These are phyloP conservation scores for Bruguiera gymnorhiza DNA, from an alignment of 345 rosid genomes.

Conservation along the genomic window DNA sequence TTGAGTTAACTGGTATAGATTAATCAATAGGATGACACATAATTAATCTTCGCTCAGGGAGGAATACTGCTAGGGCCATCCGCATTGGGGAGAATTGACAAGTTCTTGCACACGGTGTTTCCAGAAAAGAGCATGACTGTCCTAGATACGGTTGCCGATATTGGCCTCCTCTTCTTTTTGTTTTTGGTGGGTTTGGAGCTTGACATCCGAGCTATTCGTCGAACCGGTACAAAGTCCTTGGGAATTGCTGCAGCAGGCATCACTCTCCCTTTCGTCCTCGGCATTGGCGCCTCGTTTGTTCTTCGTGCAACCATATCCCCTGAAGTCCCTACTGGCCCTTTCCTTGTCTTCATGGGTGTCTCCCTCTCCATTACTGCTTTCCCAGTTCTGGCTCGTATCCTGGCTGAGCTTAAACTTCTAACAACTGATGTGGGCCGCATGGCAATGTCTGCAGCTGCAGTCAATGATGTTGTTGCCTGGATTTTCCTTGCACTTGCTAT, in stretches of 20 bases:
- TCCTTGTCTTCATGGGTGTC: constrained; percentile 53
- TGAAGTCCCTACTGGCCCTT: constrained; percentile 43
- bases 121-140: constrained; percentile 61
- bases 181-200: constrained; percentile 83
- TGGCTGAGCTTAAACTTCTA: constrained; percentile 50
- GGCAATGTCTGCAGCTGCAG: constrained; percentile 54
- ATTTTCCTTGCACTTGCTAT: constrained; percentile 46
- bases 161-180: constrained; percentile 74
- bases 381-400: constrained; percentile 44
- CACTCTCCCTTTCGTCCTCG: constrained; percentile 55
- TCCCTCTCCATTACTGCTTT: constrained; percentile 51
- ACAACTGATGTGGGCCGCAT: constrained; percentile 50
- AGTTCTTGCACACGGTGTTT: constrained; percentile 47
- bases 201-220: constrained; percentile 52
- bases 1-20: neutral
- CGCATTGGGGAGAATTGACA: constrained; percentile 58
- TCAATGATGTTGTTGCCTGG: constrained; percentile 50
- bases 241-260: constrained; percentile 64
- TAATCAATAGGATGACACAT: neutral
- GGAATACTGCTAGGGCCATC: constrained; percentile 86
- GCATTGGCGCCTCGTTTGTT: constrained; percentile 60
- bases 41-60: constrained; percentile 41
- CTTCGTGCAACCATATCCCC: constrained; percentile 53
- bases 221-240: constrained; percentile 60
- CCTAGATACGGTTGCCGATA: constrained; percentile 67